Evolutionary conservation across 352 stramenopile species (phyloP).

Genomic region (Phytophthora gonapodyides): DNA sequence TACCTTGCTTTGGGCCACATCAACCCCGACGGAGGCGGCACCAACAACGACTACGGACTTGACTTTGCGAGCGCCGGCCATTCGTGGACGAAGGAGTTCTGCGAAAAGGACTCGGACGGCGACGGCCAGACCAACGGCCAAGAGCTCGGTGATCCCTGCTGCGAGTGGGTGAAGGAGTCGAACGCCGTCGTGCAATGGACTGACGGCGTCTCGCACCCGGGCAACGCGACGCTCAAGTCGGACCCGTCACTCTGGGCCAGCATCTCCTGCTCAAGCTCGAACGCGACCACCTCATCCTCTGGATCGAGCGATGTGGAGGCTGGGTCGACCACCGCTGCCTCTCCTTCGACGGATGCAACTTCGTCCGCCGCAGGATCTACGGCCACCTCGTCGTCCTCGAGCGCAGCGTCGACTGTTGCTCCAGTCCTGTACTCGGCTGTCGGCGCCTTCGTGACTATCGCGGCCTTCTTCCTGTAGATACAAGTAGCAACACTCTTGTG

Average conservation of each 20-base stretch:
- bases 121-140: constrained; percentile 86
- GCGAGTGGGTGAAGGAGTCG: constrained; percentile 49
- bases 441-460: constrained; percentile 14
- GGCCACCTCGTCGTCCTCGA: constrained; percentile 15
- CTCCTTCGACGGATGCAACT: constrained; percentile 5
- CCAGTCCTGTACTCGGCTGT: constrained; percentile 27
- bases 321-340: constrained; percentile 1
- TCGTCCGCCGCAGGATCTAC: constrained; percentile 7
- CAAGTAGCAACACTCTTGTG: too few relatives aligned
- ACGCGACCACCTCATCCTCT: constrained; percentile 10
- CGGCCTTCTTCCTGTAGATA: constrained; percentile 30
- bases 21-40: constrained; percentile 30
- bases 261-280: constrained; percentile 20
- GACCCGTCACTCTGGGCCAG: constrained; percentile 38
- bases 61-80: constrained; percentile 35
- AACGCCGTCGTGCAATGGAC: constrained; percentile 32
- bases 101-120: constrained; percentile 71
- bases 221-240: constrained; percentile 30
- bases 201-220: constrained; percentile 40
- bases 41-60: constrained; percentile 49
- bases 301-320: constrained; percentile 20
- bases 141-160: constrained; percentile 86
- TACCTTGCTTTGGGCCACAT: constrained; percentile 46
- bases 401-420: constrained; percentile 27
- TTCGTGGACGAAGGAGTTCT: constrained; percentile 50